Percentiles rank a stretch among this genome's conserved stretches.
Evolutionary conservation across 2,329 filamentous ascomycete genomes (phyloP).

Genomic region (Oidium heveae): DNA sequence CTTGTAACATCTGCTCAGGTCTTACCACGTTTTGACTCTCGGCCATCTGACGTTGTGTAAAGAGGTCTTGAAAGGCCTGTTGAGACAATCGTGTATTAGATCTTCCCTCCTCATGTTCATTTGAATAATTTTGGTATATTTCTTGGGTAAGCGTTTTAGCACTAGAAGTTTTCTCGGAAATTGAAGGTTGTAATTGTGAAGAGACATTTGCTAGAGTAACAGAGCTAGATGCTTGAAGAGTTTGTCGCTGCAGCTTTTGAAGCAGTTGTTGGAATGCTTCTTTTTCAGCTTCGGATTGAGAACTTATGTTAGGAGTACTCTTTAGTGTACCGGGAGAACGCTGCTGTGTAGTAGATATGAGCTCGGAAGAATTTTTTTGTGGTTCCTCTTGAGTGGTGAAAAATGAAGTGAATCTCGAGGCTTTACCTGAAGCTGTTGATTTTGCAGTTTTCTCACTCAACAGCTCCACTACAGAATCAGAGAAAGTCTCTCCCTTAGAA

Average conservation of each 20-base stretch:
- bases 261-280: conserved; percentile 67
- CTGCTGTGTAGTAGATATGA: conserved; percentile 18
- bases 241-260: conserved; percentile 45
- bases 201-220: conserved; percentile 18
- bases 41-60: conserved; percentile 19
- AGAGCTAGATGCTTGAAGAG: conserved; percentile 16
- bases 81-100: conserved; percentile 13
- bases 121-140: conserved; percentile 17
- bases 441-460: conserved; percentile 23
- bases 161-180: conserved; percentile 21
- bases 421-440: conserved; percentile 33
- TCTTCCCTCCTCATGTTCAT: conserved; percentile 11
- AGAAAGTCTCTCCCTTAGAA: conserved; percentile 21
- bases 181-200: conserved; percentile 10
- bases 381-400: conserved; percentile 34
- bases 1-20: conserved; percentile 34
- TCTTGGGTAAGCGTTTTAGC: conserved; percentile 22
- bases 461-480: conserved; percentile 15
- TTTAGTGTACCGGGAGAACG: conserved; percentile 9
- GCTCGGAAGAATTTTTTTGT: conserved; percentile 23
- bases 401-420: conserved; percentile 70
- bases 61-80: conserved; percentile 23
- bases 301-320: conserved; percentile 3
- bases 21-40: conserved; percentile 18
- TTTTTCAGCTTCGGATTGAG: conserved; percentile 28